A percentile compares a stretch with the other conserved stretches of the same genome.
These are phyloP conservation scores for Phoenix roebelenii DNA, from an alignment of 176 grass and related monocot species.

Conservation along the genomic window DNA sequence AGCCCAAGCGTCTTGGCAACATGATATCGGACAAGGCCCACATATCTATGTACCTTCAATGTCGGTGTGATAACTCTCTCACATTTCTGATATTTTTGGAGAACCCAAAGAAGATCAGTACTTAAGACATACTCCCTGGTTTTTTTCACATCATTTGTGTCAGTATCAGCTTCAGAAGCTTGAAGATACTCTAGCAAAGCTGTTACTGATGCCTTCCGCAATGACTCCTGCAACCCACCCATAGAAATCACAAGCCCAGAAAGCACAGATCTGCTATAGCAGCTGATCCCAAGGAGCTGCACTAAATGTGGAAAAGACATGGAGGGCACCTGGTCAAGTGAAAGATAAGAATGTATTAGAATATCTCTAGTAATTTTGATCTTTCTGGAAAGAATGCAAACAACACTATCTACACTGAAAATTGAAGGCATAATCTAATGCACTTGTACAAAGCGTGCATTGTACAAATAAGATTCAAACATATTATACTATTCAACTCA, in stretches of 20 bases:
- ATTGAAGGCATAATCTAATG: too few species aligned
- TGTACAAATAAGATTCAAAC: too few species aligned
- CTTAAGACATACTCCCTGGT: slow-evolving; percentile 51
- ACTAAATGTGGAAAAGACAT: slow-evolving; percentile 81
- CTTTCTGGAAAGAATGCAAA: too few species aligned
- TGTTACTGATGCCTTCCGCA: slow-evolving; percentile 52
- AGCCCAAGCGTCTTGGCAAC: too few species aligned
- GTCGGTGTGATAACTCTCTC: slow-evolving; percentile 73
- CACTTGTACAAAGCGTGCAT: too few species aligned
- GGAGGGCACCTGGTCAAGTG: slow-evolving; percentile 43
- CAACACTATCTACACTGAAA: too few species aligned
- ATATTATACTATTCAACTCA: too few species aligned
- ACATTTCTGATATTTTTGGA: slow-evolving; percentile 59
- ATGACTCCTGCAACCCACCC: slow-evolving; percentile 90
- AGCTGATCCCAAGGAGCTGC: slow-evolving; percentile 64
- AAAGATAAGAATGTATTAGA: background rate
- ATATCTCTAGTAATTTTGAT: too few species aligned
- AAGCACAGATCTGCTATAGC: slow-evolving; percentile 73
- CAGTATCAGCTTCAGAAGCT: slow-evolving; percentile 29
- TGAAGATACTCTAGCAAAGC: slow-evolving; percentile 78
- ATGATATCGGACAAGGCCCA: background rate
- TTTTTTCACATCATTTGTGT: slow-evolving; percentile 32
- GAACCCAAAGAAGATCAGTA: slow-evolving; percentile 69
- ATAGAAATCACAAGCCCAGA: slow-evolving; percentile 87
- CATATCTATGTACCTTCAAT: slow-evolving; percentile 52